A percentile compares a stretch with the other conserved stretches of the same genome.
Evolutionary conservation across 192 early-diverging fungal species (phyloP).

Genomic region (Linnemannia exigua): DNA sequence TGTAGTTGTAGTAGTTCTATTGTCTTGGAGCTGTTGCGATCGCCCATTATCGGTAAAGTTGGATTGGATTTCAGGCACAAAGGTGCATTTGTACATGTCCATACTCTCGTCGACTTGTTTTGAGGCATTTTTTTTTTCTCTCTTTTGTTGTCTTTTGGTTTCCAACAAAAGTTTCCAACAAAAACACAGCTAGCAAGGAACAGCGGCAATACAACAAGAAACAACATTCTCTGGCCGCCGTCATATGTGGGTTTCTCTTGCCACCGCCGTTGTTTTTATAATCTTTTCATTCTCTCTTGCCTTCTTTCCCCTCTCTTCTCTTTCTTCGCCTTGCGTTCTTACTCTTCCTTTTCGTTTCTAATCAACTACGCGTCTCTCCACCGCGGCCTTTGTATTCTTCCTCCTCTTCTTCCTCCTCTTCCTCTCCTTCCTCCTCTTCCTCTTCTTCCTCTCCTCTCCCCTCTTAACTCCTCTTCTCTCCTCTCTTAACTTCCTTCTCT

Average conservation of each 20-base stretch:
- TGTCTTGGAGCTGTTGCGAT: no score
- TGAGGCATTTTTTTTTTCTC: no score
- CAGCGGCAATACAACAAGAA: background rate
- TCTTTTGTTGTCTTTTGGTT: no score
- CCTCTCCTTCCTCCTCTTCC: no score
- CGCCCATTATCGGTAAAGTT: background rate
- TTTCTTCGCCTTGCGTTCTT: background rate
- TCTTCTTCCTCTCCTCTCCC: no score
- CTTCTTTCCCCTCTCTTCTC: background rate
- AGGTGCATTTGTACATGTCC: background rate
- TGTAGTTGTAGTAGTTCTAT: background rate
- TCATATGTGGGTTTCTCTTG: background rate
- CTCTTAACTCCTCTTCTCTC: no score
- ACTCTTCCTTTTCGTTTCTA: background rate
- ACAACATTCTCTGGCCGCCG: no score
- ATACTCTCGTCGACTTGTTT: no score
- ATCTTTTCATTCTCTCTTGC: background rate
- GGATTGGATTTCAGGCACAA: background rate
- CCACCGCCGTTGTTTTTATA: background rate
- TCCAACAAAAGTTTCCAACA: no score
- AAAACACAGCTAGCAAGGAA: background rate
- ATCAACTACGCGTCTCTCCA: background rate
- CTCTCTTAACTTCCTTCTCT: no score
- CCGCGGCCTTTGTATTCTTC: background rate
- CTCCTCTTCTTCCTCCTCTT: no score